Evolutionary conservation across 192 early-diverging fungal species (phyloP), one percentile per base, ranked within the genome.

Genomic region (Coemansia brasiliensis): DNA sequence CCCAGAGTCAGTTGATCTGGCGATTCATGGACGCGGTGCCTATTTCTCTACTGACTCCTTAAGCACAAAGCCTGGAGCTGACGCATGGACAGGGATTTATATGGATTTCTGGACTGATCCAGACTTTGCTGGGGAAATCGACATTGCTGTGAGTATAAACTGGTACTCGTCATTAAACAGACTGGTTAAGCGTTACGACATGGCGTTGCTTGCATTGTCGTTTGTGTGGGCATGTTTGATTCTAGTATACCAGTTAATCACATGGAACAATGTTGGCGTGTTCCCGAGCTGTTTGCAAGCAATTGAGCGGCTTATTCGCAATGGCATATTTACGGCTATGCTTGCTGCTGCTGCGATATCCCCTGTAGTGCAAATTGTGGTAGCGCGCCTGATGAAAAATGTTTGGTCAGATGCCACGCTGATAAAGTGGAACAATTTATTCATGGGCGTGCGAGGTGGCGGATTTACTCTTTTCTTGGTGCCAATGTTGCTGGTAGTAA

Each of bases 131-230:
- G 16, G 55, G 2, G 65, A 61, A 6, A 56, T 72, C 16, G 57
- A 74, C 7, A 11, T 92, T 0, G 55, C 69, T 9, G 59, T 90
- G 40, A 46, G 44, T 1, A 67, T 90, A 12, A 85, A 90, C 67
- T 82, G 77, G 72, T 90, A 89, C 62, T 86, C 87, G 35, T 87
- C 85, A 58, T 58, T 89, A 24, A 87, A 86, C 22, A 80, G 85
- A 18, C 63, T 86, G 35, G 76, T 88, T 6, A 87, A 88, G 61
- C 82, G 90, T 27, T 86, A 88, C 41, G 84, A 88, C 20, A 88
- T 87, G 54, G 81, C 84, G n/a, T 52, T 88, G 16, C 53, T 85
- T n/a, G 84, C 84, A 3, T 79, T 89, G 57, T 79, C 87, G 15
- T 88, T 85, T 57, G 72, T 88, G 6, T 85, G 85, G 52, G 82